Base-by-base conservation (phyloP, 805 yeast species). In the Yarrowia sp. region DNA sequence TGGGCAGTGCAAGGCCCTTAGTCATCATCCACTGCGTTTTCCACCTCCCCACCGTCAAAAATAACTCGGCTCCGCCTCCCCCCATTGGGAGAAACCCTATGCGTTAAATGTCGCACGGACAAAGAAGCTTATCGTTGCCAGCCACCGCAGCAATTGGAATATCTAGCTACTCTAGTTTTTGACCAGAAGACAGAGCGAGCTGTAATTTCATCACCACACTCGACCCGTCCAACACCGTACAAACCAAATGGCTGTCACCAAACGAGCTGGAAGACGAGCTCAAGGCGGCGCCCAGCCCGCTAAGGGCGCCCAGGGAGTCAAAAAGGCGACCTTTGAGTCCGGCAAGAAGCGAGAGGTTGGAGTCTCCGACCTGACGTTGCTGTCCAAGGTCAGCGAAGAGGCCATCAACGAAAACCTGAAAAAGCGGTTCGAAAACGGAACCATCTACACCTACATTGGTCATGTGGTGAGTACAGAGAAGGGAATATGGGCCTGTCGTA, bases 261-360 rank as follows among this genome's bases (percentile, higher is more conserved):
- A 87, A 78, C 84, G 94, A 78, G 89, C 92, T 81, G 76, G 87
- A 82, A 77, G 86, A 82, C 72, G 82, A 77, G 74, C 85, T 76
- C 73, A 85, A 81, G 73, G 91, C 87, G 46, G 85, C 85, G 56
- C 85, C 84, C 70, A 74, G 63, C 70, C 72, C 42, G 70, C 73
- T 53, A 66, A 74, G 67, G 71, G 77, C n/a, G 70, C 73, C n/a
- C 87, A 85, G 26, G 88, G 81, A 48, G 87, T 90, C 69, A 87
- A 90, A 76, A 94, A 94, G 82, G 98, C 98, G 14, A 89, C 92
- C 63, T 95, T 92, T 77, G 98, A 95, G 74, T 79, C 89, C 42
- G 81, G 87, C 67, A 92, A 92, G 81, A 91, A 91, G 84, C 91
- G 92, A 78, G 98, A 95, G 79, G 98, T 95, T n/a, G 99, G 99